Conservation (phyloP, 768 basidiomycete genomes). For the Postia placenta region DNA sequence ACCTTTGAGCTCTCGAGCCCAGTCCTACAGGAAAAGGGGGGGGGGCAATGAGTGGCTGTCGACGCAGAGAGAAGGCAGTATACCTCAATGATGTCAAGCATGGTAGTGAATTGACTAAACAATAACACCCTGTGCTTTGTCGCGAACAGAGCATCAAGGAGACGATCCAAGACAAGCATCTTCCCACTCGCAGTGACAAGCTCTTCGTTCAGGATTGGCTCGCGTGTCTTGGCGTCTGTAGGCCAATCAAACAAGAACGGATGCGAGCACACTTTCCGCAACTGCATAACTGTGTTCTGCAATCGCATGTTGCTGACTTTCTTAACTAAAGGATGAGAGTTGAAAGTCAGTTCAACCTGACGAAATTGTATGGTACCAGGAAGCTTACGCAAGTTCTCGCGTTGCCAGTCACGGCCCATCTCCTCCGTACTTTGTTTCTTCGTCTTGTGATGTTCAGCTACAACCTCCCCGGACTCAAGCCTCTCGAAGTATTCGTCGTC, state of each 20-base stretch:
- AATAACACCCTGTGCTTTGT: slow-evolving; percentile 80
- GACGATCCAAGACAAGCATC: slow-evolving; percentile 92
- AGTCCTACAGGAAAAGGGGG: slow-evolving; percentile 48
- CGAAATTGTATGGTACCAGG: neutral
- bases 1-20: slow-evolving; percentile 79
- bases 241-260: slow-evolving; percentile 90
- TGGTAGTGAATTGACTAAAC: slow-evolving; percentile 92
- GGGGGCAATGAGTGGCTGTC: neutral
- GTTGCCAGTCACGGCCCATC: slow-evolving; percentile 50
- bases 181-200: slow-evolving; percentile 87
- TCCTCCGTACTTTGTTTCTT: slow-evolving; percentile 43
- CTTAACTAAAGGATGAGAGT: slow-evolving; percentile 60
- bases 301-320: slow-evolving; percentile 89
- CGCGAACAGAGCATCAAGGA: slow-evolving; percentile 77
- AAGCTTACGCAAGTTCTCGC: slow-evolving; percentile 54
- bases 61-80: neutral
- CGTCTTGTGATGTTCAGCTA: slow-evolving; percentile 27
- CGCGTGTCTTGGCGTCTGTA: slow-evolving; percentile 49
- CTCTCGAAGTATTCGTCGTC: slow-evolving; percentile 64
- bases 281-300: slow-evolving; percentile 91
- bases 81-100: slow-evolving; percentile 94
- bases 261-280: slow-evolving; percentile 93
- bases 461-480: slow-evolving; percentile 44
- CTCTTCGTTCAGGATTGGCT: slow-evolving; percentile 67
- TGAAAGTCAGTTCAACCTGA: neutral